These are phyloP conservation scores for Chimonanthus praecox DNA, from an alignment of 164 flowering plant genomes.

Conservation along the genomic window DNA sequence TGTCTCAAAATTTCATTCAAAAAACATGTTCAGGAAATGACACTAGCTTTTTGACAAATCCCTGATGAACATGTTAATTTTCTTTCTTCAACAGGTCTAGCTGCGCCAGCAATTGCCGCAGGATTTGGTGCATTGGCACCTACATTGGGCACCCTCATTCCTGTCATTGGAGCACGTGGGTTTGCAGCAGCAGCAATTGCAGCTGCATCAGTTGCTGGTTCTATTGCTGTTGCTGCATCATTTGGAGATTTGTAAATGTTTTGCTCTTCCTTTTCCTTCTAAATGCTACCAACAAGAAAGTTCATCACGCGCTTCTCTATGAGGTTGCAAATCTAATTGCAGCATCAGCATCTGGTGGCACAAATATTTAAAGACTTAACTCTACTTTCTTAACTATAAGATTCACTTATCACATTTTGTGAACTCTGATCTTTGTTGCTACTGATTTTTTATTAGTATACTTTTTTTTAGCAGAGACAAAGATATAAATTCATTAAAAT, in stretches of 20 bases:
- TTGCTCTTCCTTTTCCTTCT: neutral
- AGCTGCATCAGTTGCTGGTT: conserved; percentile 97
- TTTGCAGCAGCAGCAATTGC: conserved; percentile 98
- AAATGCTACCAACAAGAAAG: no score
- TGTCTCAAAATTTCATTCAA: neutral
- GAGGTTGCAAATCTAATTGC: no score
- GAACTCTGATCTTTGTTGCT: no score
- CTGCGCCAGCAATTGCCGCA: conserved; percentile 99
- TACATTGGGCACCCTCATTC: conserved; percentile 83
- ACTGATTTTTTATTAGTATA: no score
- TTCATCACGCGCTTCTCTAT: no score
- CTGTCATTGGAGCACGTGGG: conserved; percentile 97
- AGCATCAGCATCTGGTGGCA: no score
- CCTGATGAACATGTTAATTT: neutral
- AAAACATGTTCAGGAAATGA: no score
- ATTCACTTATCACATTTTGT: no score
- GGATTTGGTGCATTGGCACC: conserved; percentile 98
- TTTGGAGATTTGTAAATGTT: conserved; percentile 71
- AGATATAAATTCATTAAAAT: no score
- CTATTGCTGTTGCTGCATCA: conserved; percentile 99
- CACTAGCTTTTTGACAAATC: neutral
- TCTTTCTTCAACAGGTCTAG: conserved; percentile 64
- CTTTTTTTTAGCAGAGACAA: no score
- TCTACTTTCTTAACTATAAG: no score
- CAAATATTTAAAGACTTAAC: no score